These are phyloP conservation scores for Lachnellula suecica DNA, from an alignment of 2,329 filamentous ascomycete genomes.

Conservation along the genomic window DNA sequence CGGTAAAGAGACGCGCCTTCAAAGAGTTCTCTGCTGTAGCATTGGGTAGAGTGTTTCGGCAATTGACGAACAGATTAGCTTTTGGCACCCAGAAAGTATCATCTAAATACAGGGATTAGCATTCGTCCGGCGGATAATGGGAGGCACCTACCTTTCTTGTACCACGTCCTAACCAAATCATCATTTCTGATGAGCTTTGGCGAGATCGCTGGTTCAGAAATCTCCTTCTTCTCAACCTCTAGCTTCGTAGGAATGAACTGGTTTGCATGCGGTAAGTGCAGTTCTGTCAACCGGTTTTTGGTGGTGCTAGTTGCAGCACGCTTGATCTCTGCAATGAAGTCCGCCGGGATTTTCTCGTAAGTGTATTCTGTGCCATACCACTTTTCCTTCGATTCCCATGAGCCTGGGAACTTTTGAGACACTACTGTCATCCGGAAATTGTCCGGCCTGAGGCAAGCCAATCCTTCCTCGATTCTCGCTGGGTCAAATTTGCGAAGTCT, in stretches of 20 bases:
- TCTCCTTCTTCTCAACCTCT: conserved; percentile 91
- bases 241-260: conserved; percentile 93
- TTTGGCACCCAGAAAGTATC: conserved; percentile 98
- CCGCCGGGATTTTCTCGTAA: conserved; percentile 72
- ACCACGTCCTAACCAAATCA: conserved; percentile 80
- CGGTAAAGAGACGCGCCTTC: conserved; percentile 77
- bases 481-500: conserved; percentile 76
- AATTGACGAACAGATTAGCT: conserved; percentile 78
- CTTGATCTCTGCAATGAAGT: conserved; percentile 71
- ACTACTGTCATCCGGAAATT: conserved; percentile 86
- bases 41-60: conserved; percentile 77
- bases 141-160: conserved; percentile 65
- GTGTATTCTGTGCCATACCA: conserved; percentile 98
- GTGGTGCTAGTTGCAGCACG: conserved; percentile 59
- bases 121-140: background rate
- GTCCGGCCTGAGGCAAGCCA: conserved; percentile 76
- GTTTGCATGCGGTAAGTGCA: conserved; percentile 90
- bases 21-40: conserved; percentile 76
- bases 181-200: conserved; percentile 88
- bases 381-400: conserved; percentile 86
- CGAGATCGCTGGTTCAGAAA: conserved; percentile 69
- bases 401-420: conserved; percentile 78
- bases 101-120: conserved; percentile 44
- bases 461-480: conserved; percentile 69
- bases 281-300: conserved; percentile 60